Percentiles rank a stretch among this genome's conserved stretches.
Conservation (phyloP, 2,329 filamentous ascomycete species). For the Arachnopeziza araneosa region DNA sequence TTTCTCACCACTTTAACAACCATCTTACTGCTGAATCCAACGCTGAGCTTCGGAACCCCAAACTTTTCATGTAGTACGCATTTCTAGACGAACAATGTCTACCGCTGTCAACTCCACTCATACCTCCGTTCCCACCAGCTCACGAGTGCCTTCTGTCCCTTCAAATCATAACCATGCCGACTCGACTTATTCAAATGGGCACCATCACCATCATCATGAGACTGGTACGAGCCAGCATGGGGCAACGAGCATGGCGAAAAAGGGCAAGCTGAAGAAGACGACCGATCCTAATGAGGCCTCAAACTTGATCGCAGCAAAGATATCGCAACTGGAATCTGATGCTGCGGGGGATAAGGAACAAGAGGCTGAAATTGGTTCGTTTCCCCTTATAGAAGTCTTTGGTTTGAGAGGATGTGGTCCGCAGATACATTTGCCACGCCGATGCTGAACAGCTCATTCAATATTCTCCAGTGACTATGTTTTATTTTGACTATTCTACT, state of each 20-base stretch:
- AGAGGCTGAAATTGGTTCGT: slow-evolving; percentile 88
- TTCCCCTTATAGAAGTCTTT: slow-evolving; percentile 15
- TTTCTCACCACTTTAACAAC: neutral
- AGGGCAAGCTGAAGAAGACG: slow-evolving; percentile 78
- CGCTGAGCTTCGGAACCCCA: neutral
- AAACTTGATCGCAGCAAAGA: slow-evolving; percentile 86
- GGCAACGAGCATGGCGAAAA: slow-evolving; percentile 56
- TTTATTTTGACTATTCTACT: neutral
- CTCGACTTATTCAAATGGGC: slow-evolving; percentile 27
- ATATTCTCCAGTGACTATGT: neutral
- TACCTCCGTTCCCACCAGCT: slow-evolving; percentile 31
- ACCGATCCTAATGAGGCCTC: slow-evolving; percentile 84
- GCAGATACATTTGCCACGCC: neutral
- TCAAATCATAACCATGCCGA: slow-evolving; percentile 26
- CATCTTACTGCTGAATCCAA: neutral
- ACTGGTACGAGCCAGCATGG: slow-evolving; percentile 41
- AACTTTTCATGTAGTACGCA: neutral
- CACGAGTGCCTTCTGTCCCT: slow-evolving; percentile 25
- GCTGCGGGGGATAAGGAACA: slow-evolving; percentile 91
- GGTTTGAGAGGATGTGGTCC: neutral
- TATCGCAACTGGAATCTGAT: slow-evolving; percentile 92
- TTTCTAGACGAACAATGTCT: slow-evolving; percentile 24
- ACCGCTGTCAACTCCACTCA: slow-evolving; percentile 32
- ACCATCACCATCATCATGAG: slow-evolving; percentile 38
- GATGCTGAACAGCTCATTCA: neutral